These are phyloP conservation scores for Diaporthe sp. DNA, from an alignment of 2,329 filamentous ascomycete genomes.

Conservation along the genomic window DNA sequence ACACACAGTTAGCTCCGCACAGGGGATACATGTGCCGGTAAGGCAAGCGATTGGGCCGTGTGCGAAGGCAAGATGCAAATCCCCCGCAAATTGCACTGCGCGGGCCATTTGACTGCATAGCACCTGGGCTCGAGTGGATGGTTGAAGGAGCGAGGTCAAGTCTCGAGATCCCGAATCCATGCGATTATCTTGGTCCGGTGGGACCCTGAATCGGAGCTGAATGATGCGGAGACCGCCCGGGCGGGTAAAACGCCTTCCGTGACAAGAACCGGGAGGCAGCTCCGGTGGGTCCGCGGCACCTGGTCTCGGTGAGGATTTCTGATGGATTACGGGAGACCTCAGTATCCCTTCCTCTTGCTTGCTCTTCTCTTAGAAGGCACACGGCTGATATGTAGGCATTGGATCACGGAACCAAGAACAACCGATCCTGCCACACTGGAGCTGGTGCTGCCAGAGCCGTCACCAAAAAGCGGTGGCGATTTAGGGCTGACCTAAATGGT, in stretches of 20 bases:
- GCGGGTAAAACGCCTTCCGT: not conserved
- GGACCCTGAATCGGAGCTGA: constrained; percentile 28
- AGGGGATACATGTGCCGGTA: not conserved
- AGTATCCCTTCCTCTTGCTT: not conserved
- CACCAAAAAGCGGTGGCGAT: constrained; percentile 36
- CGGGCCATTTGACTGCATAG: constrained; percentile 1
- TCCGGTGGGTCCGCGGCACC: constrained; percentile 11
- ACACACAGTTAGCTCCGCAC: constrained; percentile 21
- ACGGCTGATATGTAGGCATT: not conserved
- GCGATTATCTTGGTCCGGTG: not conserved
- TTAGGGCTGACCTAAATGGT: constrained; percentile 36
- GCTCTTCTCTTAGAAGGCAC: not conserved
- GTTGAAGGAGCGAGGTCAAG: not conserved
- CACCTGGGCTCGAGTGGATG: not conserved
- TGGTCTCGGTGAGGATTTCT: constrained; percentile 8
- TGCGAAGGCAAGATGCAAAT: constrained; percentile 28
- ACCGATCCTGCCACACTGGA: not conserved
- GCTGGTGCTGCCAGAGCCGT: constrained; percentile 8
- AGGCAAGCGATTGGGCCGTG: constrained; percentile 34
- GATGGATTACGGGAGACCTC: constrained; percentile 13
- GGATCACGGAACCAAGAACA: not conserved
- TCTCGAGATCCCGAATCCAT: not conserved
- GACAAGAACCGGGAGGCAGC: constrained; percentile 24
- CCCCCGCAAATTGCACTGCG: constrained; percentile 24
- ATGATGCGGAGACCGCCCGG: not conserved